Conservation (phyloP, 148 eudicot species). For the Rhododendron ovatum region DNA sequence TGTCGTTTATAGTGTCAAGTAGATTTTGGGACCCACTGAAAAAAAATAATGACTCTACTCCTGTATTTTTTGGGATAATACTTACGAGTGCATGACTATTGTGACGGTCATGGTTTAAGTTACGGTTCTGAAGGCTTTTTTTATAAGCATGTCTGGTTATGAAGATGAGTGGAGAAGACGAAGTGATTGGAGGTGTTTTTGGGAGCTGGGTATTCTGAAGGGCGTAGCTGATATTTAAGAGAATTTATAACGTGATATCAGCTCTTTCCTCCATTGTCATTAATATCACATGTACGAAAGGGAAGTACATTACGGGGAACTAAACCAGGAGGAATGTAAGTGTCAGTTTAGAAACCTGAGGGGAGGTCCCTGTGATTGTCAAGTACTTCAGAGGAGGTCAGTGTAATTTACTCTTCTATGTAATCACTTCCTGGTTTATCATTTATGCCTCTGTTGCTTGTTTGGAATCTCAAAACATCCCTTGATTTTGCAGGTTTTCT, state of each 20-base stretch:
- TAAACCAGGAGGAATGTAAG: background rate
- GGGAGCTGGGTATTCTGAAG: background rate
- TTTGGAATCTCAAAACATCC: conserved; percentile 13
- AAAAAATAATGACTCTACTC: background rate
- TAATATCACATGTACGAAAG: background rate
- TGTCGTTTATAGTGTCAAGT: background rate
- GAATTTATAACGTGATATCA: background rate
- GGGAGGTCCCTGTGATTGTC: conserved; percentile 1
- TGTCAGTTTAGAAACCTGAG: background rate
- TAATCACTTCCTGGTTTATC: background rate
- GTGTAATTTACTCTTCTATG: background rate
- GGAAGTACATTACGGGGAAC: background rate
- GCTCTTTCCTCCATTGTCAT: background rate
- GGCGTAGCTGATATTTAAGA: background rate
- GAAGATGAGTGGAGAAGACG: background rate
- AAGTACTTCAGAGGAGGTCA: background rate
- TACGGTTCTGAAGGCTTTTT: background rate
- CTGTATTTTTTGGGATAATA: background rate
- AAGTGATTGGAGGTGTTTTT: background rate
- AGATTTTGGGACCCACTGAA: background rate
- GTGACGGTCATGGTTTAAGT: background rate
- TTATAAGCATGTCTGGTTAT: background rate
- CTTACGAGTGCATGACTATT: background rate
- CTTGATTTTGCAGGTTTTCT: conserved; percentile 71
- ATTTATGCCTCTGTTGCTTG: background rate